Evolutionary conservation across 1,139 yeast species (phyloP), one percentile per base, ranked within the genome.

Genomic region (Pneumocystis canis): DNA sequence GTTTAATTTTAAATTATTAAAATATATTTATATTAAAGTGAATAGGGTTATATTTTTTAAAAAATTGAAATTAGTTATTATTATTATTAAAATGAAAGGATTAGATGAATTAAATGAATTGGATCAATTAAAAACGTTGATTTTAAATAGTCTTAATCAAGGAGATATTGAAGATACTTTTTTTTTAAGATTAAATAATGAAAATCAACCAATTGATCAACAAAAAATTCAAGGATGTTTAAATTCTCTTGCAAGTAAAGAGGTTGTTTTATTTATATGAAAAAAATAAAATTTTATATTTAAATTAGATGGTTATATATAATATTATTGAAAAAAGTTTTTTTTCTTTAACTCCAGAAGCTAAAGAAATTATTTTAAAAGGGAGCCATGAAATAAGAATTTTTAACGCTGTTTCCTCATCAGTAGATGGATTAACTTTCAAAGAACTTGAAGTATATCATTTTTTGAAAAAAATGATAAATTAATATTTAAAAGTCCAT

Each of bases 351-450:
- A 86, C 95, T 25, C 76, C 76, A 25, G 99, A 92, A 76, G 98
- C 95, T 59, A 77, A 83, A 69, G 89, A 87, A 62, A 87, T 90
- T 68, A 80, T 87, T 33, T 73, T 76, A 25, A 76, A 85, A 63
- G 98, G 98, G 5, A 87, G 97, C 30, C 97, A 94, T 71, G 99
- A 92, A 76, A 82, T 82, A 70, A 83, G 95, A 69, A 80, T 94
- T 62, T 81, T 88, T 69, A 80, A 83, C 64, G 89, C 85, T 72
- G 89, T 94, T 60, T 78, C 86, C 66, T 81, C 84, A 70, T 79
- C 86, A 56, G 74, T 89, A 65, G 95, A 86, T 65, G 89, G 94
- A 58, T 80, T 92, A 71, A 87, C 87, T 71, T 84, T 92, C 69
- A 74, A 86, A 31, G 97, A 92, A 65, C 95, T 92, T 65, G 82